Percentiles rank a stretch among this genome's conserved stretches.
Conservation (phyloP, 2,329 filamentous ascomycete species). For the Aspergillus sp. region DNA sequence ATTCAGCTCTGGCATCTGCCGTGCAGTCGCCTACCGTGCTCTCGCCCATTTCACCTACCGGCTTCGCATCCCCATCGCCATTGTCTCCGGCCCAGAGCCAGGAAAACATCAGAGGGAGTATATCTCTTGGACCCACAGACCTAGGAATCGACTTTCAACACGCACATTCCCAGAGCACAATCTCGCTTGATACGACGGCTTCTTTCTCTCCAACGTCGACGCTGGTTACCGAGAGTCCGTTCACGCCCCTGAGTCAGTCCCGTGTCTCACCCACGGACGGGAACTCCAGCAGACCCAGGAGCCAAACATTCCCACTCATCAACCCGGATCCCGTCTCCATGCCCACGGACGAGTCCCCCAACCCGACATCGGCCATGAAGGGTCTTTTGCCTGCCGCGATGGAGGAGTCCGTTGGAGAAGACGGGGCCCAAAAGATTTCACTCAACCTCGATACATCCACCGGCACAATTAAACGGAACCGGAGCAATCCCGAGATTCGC, state of each 20-base stretch:
- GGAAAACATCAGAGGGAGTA: constrained; percentile 64
- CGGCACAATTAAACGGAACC: constrained; percentile 44
- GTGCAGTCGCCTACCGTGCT: constrained; percentile 64
- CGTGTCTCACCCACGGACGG: constrained; percentile 48
- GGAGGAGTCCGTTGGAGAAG: constrained; percentile 53
- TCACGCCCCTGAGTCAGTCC: constrained; percentile 56
- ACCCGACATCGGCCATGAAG: constrained; percentile 53
- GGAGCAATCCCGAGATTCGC: constrained; percentile 46
- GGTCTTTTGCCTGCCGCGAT: constrained; percentile 38
- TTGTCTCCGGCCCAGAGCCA: constrained; percentile 69
- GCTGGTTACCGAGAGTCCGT: constrained; percentile 77
- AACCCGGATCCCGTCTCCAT: constrained; percentile 52
- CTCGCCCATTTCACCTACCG: constrained; percentile 72
- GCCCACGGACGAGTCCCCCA: constrained; percentile 50
- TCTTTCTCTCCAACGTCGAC: constrained; percentile 75
- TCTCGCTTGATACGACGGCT: constrained; percentile 64
- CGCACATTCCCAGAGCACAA: constrained; percentile 65
- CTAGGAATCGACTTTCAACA: constrained; percentile 62
- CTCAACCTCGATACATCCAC: constrained; percentile 27
- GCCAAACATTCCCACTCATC: constrained; percentile 79
- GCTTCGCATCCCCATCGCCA: constrained; percentile 66
- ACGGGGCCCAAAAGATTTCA: constrained; percentile 39
- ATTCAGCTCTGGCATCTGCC: constrained; percentile 55
- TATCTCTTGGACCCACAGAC: constrained; percentile 59
- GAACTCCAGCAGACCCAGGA: constrained; percentile 73